Base-by-base conservation (phyloP, 495 filamentous ascomycete species). In the Pyronema domesticum region DNA sequence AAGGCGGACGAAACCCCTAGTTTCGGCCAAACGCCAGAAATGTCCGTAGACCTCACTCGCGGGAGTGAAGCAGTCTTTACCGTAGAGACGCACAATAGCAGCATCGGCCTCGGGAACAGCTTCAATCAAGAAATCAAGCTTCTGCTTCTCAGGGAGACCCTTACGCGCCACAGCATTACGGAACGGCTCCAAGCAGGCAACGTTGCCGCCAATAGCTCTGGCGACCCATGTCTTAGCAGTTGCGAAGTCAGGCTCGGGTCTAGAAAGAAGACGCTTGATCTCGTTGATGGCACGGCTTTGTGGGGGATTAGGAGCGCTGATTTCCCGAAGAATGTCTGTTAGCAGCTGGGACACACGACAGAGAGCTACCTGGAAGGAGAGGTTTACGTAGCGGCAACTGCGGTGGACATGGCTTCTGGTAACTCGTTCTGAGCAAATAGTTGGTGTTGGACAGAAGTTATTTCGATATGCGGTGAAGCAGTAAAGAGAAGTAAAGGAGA, bases 41-140 rank as follows among this genome's bases (percentile, higher is more conserved):
- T 43, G 51, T 3, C 58, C 56, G 52, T 58, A 58, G 39, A 48
- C 17, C 43, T 57, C 54, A 42, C 48, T 39, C 3, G 42, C 36
- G 37, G 55, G 51, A 3, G 54, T 37, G 46, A 57, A 57, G 23
- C 55, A 60, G 34, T 50, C 35, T 7, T 54, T 39, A 3, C 58
- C 58, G 14, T 57, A 51, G 10, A 45, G 45, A 33, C 36, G 37
- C 10, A 54, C 43, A 19, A 60, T 57, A 36, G 47, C 55, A 7
- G 13, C 23, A 14, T 60, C 58, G 33, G 58, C 58, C 18, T 57
- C 30, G 17, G 58, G 58, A 6, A 60, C 50, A 18, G 56, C 52
- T 7, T 18, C 47, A 8, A 57, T 49, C 50, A 60, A 36, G 44
- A 60, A 53, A 40, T 57, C 50, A 35, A 60, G 58, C 46, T 55